A percentile compares a stretch with the other conserved stretches of the same genome.
Evolutionary conservation across 2,329 filamentous ascomycete species (phyloP).

Genomic region (Fusarium sp.): DNA sequence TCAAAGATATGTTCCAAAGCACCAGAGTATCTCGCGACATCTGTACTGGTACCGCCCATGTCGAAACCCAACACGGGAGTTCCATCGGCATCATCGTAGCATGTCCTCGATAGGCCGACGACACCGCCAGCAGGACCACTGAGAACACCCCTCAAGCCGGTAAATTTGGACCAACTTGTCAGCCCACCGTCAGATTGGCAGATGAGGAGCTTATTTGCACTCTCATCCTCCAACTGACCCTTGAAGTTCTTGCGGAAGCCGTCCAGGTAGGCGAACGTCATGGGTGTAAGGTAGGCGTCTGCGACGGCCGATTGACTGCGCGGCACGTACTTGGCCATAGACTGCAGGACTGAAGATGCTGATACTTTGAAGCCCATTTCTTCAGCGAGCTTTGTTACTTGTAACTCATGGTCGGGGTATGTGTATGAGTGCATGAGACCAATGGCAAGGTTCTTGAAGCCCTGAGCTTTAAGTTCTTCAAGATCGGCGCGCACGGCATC

Average conservation of each 20-base stretch:
- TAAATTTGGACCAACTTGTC: slow-evolving; percentile 41
- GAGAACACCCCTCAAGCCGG: slow-evolving; percentile 37
- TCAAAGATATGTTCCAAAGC: slow-evolving; percentile 77
- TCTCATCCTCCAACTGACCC: slow-evolving; percentile 37
- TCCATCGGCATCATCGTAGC: slow-evolving; percentile 35
- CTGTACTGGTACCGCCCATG: slow-evolving; percentile 71
- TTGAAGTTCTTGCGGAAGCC: slow-evolving; percentile 42
- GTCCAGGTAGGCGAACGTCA: slow-evolving; percentile 49
- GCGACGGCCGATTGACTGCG: slow-evolving; percentile 54
- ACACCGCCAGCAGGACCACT: slow-evolving; percentile 43
- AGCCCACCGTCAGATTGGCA: slow-evolving; percentile 42
- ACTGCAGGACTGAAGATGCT: slow-evolving; percentile 48
- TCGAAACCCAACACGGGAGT: slow-evolving; percentile 42
- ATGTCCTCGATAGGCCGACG: slow-evolving; percentile 39
- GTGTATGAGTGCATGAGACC: slow-evolving; percentile 77
- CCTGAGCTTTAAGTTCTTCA: slow-evolving; percentile 66
- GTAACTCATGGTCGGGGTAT: slow-evolving; percentile 63
- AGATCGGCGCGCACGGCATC: slow-evolving; percentile 63
- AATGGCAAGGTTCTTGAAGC: slow-evolving; percentile 62
- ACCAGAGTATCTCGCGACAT: slow-evolving; percentile 74
- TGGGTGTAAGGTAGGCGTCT: slow-evolving; percentile 54
- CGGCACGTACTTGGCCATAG: slow-evolving; percentile 56
- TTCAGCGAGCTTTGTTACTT: slow-evolving; percentile 46
- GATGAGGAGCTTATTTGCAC: slow-evolving; percentile 43
- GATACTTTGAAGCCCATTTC: slow-evolving; percentile 54